Evolutionary conservation across 305 asterid species (phyloP).

Genomic region (Petunia hybrid): DNA sequence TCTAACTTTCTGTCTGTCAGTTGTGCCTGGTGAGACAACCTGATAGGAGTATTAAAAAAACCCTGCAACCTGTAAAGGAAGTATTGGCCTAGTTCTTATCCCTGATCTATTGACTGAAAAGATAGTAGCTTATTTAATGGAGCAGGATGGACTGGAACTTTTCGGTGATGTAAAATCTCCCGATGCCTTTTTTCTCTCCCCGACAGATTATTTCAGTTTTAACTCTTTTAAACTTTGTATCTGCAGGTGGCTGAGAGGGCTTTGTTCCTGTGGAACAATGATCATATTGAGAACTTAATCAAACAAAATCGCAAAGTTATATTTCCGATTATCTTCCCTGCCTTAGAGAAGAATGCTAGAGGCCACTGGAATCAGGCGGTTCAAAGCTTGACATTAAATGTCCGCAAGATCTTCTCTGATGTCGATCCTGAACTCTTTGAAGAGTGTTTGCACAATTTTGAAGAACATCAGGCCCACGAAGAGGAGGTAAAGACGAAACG

Average conservation of each 20-base stretch:
- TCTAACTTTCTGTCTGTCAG: slow-evolving; percentile 11
- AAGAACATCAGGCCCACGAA: slow-evolving; percentile 66
- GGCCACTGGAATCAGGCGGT: slow-evolving; percentile 90
- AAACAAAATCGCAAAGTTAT: slow-evolving; percentile 74
- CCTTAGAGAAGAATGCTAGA: slow-evolving; percentile 72
- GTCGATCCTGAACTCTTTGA: slow-evolving; percentile 71
- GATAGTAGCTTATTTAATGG: slow-evolving; percentile 20
- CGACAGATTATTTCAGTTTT: not conserved
- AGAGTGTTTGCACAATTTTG: slow-evolving; percentile 69
- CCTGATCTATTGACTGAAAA: slow-evolving; percentile 7
- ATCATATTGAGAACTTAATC: slow-evolving; percentile 73
- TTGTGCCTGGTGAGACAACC: slow-evolving; percentile 4
- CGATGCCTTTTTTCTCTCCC: not conserved
- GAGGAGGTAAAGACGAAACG: slow-evolving; percentile 61
- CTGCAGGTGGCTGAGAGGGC: slow-evolving; percentile 88
- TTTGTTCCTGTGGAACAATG: slow-evolving; percentile 83
- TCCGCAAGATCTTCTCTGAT: slow-evolving; percentile 83
- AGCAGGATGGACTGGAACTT: not conserved
- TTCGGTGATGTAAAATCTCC: not conserved
- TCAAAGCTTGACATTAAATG: slow-evolving; percentile 72
- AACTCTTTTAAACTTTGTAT: slow-evolving; percentile 38
- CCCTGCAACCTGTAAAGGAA: not conserved
- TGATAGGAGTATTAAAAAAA: not conserved
- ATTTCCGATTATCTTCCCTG: slow-evolving; percentile 75
- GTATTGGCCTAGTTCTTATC: not conserved